Percentiles rank a stretch among this genome's conserved stretches.
Evolutionary conservation across 768 basidiomycete species (phyloP).

Genomic region (Coprinellus aureogranulatus): DNA sequence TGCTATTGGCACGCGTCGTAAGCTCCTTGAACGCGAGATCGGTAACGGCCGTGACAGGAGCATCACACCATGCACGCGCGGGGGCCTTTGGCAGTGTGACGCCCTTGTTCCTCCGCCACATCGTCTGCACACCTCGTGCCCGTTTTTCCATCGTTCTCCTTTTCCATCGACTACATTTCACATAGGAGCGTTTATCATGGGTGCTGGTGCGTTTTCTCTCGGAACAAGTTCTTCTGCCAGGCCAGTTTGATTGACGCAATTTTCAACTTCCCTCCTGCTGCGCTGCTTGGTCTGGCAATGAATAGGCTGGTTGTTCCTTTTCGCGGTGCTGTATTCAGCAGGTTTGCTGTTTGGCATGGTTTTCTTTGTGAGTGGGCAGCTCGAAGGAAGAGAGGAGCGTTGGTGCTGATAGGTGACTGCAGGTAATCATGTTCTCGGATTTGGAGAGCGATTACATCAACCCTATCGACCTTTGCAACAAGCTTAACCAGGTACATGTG

Average conservation of each 20-base stretch:
- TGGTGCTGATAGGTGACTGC: not conserved
- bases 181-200: not conserved
- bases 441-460: slow-evolving; percentile 99
- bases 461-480: slow-evolving; percentile 99
- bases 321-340: slow-evolving; percentile 93
- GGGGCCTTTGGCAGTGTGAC: not conserved
- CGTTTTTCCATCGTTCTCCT: not conserved
- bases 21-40: slow-evolving; percentile 2
- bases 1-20: not conserved
- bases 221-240: not conserved
- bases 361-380: slow-evolving; percentile 79
- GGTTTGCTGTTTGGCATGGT: slow-evolving; percentile 97
- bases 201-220: slow-evolving; percentile 1
- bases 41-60: slow-evolving; percentile 3
- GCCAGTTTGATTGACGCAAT: not conserved
- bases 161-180: not conserved
- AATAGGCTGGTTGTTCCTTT: slow-evolving; percentile 93
- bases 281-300: not conserved
- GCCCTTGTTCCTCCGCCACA: not conserved
- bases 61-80: not conserved
- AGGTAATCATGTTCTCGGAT: slow-evolving; percentile 99
- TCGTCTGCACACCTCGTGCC: not conserved
- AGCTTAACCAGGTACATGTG: slow-evolving; percentile 84
- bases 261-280: not conserved
- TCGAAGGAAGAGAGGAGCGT: not conserved